Evolutionary conservation across 352 stramenopile genomes (phyloP), one percentile per base, ranked within the genome.

Genomic region (Phytophthora lateralis): DNA sequence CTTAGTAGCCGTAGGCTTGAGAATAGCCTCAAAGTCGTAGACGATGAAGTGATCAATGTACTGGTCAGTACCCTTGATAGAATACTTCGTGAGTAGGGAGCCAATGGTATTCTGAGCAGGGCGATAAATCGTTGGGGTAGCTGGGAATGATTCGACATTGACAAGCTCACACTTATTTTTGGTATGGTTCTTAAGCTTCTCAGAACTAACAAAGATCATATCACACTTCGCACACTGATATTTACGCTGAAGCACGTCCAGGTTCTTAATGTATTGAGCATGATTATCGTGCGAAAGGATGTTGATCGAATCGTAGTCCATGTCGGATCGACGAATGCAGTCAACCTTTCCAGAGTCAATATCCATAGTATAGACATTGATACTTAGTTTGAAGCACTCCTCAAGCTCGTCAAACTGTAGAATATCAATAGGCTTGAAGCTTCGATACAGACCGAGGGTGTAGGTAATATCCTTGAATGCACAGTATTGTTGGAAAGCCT

Each of bases 1-100:
- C 30, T 47, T 18, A 47, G 41, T 29, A 18, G 15, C 41, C 1
- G 41, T 50, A 50, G 43, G 43, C 43, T 50, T 50, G 21, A 42
- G 46, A 14, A 54, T 54, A 6, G 45, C 45, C n/a, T 52, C 45
- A 41, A 52, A 52, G 27, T 52, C 45, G 30, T 57, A 61, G 0
- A 64, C 54, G 21, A 70, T 57, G 41, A 65, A 70, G 34, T 65
- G 62, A 17, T 70, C 62, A 4, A 47, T 47, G 35, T 57, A 65
- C 10, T 49, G 62, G 1, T 50, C 34, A 8, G 59, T 18, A 43
- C 55, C 11, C 30, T 61, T 52, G 4, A 47, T 48, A 5, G 20
- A 30, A 21, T 61, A 62, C 29, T 53, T 49, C 11, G 48, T 60
- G 7, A 52, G 45, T 15, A 52, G 34, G 11, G 27, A 32, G 11